Conservation (phyloP, 352 stramenopile genomes). For the Phytopythium kandeliae region DNA sequence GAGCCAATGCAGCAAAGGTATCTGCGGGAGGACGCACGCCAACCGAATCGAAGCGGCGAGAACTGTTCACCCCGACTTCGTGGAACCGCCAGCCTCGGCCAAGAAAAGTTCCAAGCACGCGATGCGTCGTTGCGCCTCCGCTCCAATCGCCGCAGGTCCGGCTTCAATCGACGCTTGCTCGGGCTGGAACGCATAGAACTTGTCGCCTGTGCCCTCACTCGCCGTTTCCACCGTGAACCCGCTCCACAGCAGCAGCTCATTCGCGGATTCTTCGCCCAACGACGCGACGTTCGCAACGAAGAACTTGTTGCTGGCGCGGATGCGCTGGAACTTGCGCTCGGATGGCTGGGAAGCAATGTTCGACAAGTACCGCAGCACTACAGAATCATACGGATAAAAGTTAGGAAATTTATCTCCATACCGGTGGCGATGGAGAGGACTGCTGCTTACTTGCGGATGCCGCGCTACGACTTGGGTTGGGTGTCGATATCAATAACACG, state of each 20-base stretch:
- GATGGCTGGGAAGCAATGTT: slow-evolving; percentile 52
- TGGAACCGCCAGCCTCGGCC: slow-evolving; percentile 7
- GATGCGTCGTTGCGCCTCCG: slow-evolving; percentile 23
- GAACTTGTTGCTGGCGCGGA: slow-evolving; percentile 68
- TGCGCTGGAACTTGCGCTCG: slow-evolving; percentile 64
- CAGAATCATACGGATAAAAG: background rate
- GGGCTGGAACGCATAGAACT: slow-evolving; percentile 36
- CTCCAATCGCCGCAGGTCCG: slow-evolving; percentile 9
- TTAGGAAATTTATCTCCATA: background rate
- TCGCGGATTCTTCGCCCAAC: slow-evolving; percentile 13
- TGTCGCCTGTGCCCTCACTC: slow-evolving; percentile 17
- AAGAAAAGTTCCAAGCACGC: slow-evolving; percentile 21
- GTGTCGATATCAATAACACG: slow-evolving; percentile 6
- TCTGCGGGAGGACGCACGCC: background rate
- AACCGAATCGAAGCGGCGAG: background rate
- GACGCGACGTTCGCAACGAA: slow-evolving; percentile 46
- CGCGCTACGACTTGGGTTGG: slow-evolving; percentile 15
- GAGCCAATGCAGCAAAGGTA: too few species aligned
- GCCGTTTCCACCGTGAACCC: slow-evolving; percentile 26
- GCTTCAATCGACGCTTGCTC: slow-evolving; percentile 3
- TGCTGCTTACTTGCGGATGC: slow-evolving; percentile 26
- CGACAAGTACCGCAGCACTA: slow-evolving; percentile 55
- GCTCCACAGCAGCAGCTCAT: slow-evolving; percentile 42
- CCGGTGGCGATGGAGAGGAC: background rate
- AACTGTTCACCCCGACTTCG: background rate